phyloP scores from a whole-genome alignment of 768 basidiomycete species.

The Amanita rubescens region DNA sequence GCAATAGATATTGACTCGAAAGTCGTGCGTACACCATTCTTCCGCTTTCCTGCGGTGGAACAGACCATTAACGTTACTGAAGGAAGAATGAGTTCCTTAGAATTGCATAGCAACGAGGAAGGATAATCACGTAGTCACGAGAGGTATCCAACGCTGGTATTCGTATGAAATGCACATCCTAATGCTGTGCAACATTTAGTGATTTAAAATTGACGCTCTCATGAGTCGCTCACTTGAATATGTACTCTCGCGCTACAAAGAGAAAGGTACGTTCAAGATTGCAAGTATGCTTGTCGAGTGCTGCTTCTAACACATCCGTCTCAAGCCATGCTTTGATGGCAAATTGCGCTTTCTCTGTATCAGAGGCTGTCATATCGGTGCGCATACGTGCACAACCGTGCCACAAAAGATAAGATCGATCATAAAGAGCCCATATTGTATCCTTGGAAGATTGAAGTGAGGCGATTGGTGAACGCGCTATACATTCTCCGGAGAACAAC shows the following conservation, averaged over 20 bases:
- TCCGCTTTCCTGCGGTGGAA: constrained; percentile 52
- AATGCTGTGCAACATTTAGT: constrained; percentile 33
- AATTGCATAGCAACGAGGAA: background rate
- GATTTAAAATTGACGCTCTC: constrained; percentile 4
- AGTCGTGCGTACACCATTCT: constrained; percentile 55
- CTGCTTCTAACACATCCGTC: constrained; percentile 56
- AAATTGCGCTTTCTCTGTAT: constrained; percentile 52
- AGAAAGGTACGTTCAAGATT: constrained; percentile 59
- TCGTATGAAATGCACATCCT: constrained; percentile 67
- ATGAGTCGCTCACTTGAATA: constrained; percentile 58
- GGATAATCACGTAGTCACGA: constrained; percentile 43
- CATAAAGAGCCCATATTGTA: constrained; percentile 69
- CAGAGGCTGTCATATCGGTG: constrained; percentile 28
- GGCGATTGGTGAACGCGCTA: constrained; percentile 26
- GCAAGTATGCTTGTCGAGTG: constrained; percentile 59
- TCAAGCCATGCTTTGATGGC: constrained; percentile 65
- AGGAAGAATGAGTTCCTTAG: background rate
- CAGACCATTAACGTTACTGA: constrained; percentile 35
- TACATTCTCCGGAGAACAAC: constrained; percentile 70
- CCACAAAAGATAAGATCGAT: constrained; percentile 66
- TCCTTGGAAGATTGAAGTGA: constrained; percentile 39
- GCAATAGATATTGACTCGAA: constrained; percentile 7
- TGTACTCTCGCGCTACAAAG: constrained; percentile 63
- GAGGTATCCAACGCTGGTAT: constrained; percentile 56
- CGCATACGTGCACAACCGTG: constrained; percentile 63